A percentile compares a stretch with the other conserved stretches of the same genome.
Evolutionary conservation across 371 early-diverging fungal species (phyloP).

Genomic region (Mucor racemosus): DNA sequence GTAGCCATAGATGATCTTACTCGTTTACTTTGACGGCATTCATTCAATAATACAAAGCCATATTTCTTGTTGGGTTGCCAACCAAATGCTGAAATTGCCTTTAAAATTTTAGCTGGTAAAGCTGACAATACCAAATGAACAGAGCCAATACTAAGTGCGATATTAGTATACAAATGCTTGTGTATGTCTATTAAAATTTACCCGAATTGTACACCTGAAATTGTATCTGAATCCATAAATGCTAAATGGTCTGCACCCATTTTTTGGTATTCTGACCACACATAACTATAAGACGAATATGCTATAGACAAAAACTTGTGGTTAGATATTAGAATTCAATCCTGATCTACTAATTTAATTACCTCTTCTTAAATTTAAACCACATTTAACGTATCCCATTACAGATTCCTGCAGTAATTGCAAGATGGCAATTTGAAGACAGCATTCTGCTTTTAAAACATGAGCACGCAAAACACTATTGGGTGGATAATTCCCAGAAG

Average conservation of each 20-base stretch:
- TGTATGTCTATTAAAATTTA: conserved; percentile 10
- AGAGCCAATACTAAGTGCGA: conserved; percentile 54
- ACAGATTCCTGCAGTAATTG: conserved; percentile 63
- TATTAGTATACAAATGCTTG: too few species aligned
- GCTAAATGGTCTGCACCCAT: conserved; percentile 44
- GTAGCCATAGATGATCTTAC: conserved; percentile 63
- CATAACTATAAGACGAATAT: conserved; percentile 48
- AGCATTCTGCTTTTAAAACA: conserved; percentile 64
- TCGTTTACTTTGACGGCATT: conserved; percentile 56
- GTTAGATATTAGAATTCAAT: too few species aligned
- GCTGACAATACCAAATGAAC: conserved; percentile 64
- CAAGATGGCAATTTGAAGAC: conserved; percentile 60
- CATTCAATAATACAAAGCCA: conserved; percentile 60
- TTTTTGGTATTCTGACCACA: conserved; percentile 53
- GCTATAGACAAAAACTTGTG: conserved; percentile 12
- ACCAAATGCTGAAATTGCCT: conserved; percentile 58
- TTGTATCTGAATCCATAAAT: conserved; percentile 50
- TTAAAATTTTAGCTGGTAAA: conserved; percentile 62
- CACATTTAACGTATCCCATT: conserved; percentile 66
- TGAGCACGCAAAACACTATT: conserved; percentile 65
- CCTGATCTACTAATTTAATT: not conserved
- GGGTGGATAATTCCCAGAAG: conserved; percentile 36
- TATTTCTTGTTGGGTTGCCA: conserved; percentile 64
- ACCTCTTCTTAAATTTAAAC: conserved; percentile 43
- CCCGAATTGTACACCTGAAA: conserved; percentile 58